phyloP scores from a whole-genome alignment of 441 rosid genomes.

The Pelargonium fulgidum region DNA sequence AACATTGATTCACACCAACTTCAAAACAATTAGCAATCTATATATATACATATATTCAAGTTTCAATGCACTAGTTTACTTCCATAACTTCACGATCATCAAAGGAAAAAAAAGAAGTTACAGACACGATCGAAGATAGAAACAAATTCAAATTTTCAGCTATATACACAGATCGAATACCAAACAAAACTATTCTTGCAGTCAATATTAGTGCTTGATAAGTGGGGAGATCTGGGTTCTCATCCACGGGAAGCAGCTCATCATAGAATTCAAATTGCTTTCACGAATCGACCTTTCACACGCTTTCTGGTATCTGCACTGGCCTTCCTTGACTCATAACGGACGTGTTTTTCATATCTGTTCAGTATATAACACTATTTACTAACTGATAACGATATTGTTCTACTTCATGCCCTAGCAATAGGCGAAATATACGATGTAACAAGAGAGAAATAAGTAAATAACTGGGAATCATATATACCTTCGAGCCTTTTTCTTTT shows the following conservation, averaged over 20 bases:
- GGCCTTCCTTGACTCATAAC: slow-evolving; percentile 40
- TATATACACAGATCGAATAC: neutral
- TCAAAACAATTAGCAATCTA: neutral
- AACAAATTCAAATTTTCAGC: neutral
- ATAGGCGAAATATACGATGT: neutral
- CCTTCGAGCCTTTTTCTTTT: slow-evolving; percentile 49
- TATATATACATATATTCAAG: neutral
- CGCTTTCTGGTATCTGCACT: slow-evolving; percentile 41
- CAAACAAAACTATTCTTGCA: neutral
- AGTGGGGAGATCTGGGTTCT: slow-evolving; percentile 1
- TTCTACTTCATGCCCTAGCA: neutral
- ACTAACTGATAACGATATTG: neutral
- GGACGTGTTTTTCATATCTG: slow-evolving; percentile 33
- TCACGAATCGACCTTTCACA: slow-evolving; percentile 44
- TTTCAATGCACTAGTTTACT: neutral
- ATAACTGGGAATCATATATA: neutral
- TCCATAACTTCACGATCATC: neutral
- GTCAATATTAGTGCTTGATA: neutral
- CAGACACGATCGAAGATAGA: neutral
- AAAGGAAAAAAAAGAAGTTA: too few species aligned
- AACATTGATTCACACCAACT: neutral
- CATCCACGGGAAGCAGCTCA: neutral
- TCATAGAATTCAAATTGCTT: slow-evolving; percentile 17
- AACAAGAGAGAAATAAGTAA: neutral
- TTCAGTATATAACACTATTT: slow-evolving; percentile 7